These are phyloP conservation scores for Eucommia ulmoides DNA, from an alignment of 257 asterid genomes.

Conservation along the genomic window DNA sequence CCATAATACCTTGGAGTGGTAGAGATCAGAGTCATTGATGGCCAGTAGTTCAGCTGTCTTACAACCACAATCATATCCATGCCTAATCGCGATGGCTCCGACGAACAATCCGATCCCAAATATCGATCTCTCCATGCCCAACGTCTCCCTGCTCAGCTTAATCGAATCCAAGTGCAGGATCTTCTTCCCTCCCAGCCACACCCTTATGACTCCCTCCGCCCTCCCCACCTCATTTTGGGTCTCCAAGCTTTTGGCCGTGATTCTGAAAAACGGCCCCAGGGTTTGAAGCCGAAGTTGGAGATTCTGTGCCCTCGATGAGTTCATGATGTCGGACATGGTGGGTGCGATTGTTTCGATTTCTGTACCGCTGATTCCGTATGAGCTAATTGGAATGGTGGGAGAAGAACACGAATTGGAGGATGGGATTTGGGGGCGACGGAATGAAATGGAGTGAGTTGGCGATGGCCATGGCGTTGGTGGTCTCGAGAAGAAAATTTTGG, in stretches of 20 bases:
- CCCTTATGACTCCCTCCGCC: slow-evolving; percentile 71
- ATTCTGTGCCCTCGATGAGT: slow-evolving; percentile 57
- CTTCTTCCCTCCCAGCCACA: slow-evolving; percentile 63
- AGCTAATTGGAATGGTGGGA: slow-evolving; percentile 6
- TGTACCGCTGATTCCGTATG: not conserved
- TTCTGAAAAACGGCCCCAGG: slow-evolving; percentile 76
- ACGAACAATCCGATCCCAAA: slow-evolving; percentile 85
- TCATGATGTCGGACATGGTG: slow-evolving; percentile 66
- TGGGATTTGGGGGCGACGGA: not conserved
- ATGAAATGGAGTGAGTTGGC: slow-evolving; percentile 7
- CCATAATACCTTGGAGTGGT: slow-evolving; percentile 94
- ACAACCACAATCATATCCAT: slow-evolving; percentile 74
- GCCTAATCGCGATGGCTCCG: slow-evolving; percentile 82
- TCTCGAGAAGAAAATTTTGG: slow-evolving; percentile 6
- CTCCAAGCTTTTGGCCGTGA: slow-evolving; percentile 45
- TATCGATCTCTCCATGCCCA: slow-evolving; percentile 75
- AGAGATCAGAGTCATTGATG: slow-evolving; percentile 64
- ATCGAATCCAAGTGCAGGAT: slow-evolving; percentile 76
- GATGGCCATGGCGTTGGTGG: slow-evolving; percentile 4
- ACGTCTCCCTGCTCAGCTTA: slow-evolving; percentile 45
- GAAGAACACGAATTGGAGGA: not conserved
- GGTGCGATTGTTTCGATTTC: slow-evolving; percentile 24
- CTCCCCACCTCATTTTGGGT: slow-evolving; percentile 47
- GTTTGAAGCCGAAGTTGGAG: slow-evolving; percentile 48
- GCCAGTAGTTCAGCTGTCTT: slow-evolving; percentile 72